Evolutionary conservation across 106 monocot genomes (phyloP), one percentile per base, ranked within the genome.

Genomic region (Amphibolis antarctica): DNA sequence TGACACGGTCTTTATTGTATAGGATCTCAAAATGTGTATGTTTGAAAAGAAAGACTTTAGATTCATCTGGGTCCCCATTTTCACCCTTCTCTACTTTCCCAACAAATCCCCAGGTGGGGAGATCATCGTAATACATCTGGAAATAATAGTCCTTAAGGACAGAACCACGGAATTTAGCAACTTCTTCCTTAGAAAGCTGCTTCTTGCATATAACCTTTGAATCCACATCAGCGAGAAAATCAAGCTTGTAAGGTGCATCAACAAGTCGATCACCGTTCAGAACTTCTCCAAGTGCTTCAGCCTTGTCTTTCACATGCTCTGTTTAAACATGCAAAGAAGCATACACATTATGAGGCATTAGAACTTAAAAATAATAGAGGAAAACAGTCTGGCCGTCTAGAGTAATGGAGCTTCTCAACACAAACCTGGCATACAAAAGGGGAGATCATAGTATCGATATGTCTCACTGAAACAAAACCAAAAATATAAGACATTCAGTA

Each of bases 71-170:
- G 44, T 89, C 80, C 24, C 60, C 27, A 59, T 75, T 82, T 11
- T 67, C 78, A 42, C 78, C 85, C 62, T 68, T 85, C 1, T 90
- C 85, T 15, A 71, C 77, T 60, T 86, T 90, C 28, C 89, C 89
- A 42, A 86, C 83, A 71, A 85, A 85, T 21, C 89, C 85, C 89
- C 89, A 90, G 10, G 83, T 51, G 10, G 89, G 86, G 47, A 91
- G 85, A 42, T 91, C 86, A 71, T 91, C 90, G 64, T 86, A 91
- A 53, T 83, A 86, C 90, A 91, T 91, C 68, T 91, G 85, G 60
- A 86, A 83, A 60, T 86, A 91, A 58, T 91, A 91, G 53, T 91
- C 90, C 59, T 91, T 83, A 1, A 10, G 22, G 29, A 91, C 71
- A 18, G 86, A 86, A 26, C 46, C 67, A 52, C 90, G 66, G 53